Conservation (phyloP, 2,329 filamentous ascomycete genomes). For the Calonectria ilicicola region DNA sequence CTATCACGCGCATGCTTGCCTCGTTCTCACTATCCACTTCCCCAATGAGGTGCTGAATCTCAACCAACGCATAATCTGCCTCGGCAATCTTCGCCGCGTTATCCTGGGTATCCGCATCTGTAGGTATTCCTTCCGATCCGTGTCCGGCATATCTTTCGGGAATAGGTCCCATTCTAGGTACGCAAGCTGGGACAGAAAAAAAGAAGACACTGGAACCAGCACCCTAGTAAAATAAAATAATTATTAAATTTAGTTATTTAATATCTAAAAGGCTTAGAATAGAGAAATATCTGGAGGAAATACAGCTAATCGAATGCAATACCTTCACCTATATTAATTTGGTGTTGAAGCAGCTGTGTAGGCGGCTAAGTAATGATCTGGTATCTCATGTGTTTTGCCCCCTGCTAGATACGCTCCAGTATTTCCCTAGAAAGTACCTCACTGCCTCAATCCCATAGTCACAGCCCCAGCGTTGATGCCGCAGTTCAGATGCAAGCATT, state of each 20-base stretch:
- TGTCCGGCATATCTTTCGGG: not conserved
- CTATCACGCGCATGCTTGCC: not conserved
- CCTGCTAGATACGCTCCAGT: not conserved
- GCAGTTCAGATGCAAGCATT: not conserved
- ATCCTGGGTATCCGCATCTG: not conserved
- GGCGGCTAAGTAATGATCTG: too few relatives aligned
- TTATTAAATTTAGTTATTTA: too few relatives aligned
- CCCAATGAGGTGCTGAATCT: not conserved
- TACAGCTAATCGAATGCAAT: too few relatives aligned
- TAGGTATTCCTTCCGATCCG: not conserved
- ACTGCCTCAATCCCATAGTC: not conserved
- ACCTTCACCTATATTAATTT: too few relatives aligned
- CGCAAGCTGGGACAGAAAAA: too few relatives aligned
- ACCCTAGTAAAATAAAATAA: too few relatives aligned
- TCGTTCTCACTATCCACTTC: not conserved
- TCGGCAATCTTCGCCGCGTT: not conserved
- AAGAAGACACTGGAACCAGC: too few relatives aligned
- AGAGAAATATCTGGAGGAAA: too few relatives aligned
- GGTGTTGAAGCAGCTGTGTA: too few relatives aligned
- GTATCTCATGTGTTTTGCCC: too few relatives aligned
- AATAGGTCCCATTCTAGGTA: not conserved
- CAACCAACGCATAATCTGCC: not conserved
- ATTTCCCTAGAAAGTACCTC: constrained; percentile 17
- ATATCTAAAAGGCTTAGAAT: too few relatives aligned
- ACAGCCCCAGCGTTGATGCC: not conserved